These are phyloP conservation scores for Russula brevipes DNA, from an alignment of 768 basidiomycete genomes.

Conservation along the genomic window DNA sequence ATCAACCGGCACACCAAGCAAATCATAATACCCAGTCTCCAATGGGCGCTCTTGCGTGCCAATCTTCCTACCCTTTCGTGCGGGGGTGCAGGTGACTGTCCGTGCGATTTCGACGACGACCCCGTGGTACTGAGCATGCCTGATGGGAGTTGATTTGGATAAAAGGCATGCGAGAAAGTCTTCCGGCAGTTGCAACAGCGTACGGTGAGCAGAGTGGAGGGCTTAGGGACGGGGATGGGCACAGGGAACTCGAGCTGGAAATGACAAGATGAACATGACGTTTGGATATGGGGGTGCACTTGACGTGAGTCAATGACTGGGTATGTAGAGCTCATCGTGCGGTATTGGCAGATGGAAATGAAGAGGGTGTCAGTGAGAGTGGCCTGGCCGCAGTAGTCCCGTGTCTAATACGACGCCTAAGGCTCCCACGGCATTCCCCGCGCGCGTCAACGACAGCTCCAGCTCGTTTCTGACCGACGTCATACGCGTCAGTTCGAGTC, in stretches of 20 bases:
- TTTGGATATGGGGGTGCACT: conserved; percentile 59
- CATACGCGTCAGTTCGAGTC: too few species aligned
- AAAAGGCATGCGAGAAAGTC: conserved; percentile 59
- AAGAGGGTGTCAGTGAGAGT: not conserved
- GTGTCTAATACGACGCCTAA: too few species aligned
- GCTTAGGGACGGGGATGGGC: conserved; percentile 51
- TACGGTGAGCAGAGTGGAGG: conserved; percentile 56
- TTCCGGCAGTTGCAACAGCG: conserved; percentile 66
- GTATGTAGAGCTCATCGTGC: conserved; percentile 42
- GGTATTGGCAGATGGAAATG: not conserved
- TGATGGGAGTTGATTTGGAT: conserved; percentile 52
- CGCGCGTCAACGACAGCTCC: too few species aligned
- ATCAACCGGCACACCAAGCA: conserved; percentile 67
- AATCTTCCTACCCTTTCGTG: conserved; percentile 65
- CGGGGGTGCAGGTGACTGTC: conserved; percentile 13
- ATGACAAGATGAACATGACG: conserved; percentile 55
- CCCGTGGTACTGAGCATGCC: conserved; percentile 9
- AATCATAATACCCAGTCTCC: conserved; percentile 88
- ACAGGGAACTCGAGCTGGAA: conserved; percentile 61
- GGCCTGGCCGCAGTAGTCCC: too few species aligned
- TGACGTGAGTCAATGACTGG: conserved; percentile 59
- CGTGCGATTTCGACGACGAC: conserved; percentile 18
- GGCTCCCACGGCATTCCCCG: not conserved
- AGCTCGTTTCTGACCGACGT: too few species aligned
- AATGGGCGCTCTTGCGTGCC: conserved; percentile 85